A percentile compares a stretch with the other conserved stretches of the same genome.
These are phyloP conservation scores for Backusella macrospora DNA, from an alignment of 192 early-diverging fungal genomes.

Conservation along the genomic window DNA sequence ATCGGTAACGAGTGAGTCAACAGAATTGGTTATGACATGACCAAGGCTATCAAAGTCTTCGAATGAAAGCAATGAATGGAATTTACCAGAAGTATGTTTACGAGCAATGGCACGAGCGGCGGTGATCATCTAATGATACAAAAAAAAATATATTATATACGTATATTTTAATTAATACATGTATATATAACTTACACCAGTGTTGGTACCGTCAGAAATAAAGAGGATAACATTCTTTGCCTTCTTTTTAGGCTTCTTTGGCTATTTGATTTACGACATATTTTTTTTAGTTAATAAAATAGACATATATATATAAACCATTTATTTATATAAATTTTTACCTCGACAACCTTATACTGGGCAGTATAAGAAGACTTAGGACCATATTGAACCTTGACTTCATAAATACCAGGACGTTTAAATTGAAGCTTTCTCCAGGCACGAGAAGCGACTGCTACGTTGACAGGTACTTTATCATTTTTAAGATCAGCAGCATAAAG, in stretches of 20 bases:
- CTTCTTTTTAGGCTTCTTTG: slow-evolving; percentile 44
- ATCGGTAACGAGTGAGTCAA: slow-evolving; percentile 67
- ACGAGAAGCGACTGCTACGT: slow-evolving; percentile 52
- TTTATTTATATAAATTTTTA: background rate
- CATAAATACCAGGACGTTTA: slow-evolving; percentile 51
- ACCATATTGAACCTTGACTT: slow-evolving; percentile 50
- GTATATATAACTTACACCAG: slow-evolving; percentile 32
- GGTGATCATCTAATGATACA: slow-evolving; percentile 52
- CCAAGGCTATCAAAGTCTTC: slow-evolving; percentile 56
- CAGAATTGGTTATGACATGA: slow-evolving; percentile 61
- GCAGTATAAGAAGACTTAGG: slow-evolving; percentile 50
- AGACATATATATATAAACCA: too few species aligned
- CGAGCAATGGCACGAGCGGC: slow-evolving; percentile 63
- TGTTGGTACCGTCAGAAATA: slow-evolving; percentile 67
- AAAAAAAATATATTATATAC: slow-evolving; percentile 19
- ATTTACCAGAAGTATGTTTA: slow-evolving; percentile 62
- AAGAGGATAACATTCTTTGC: slow-evolving; percentile 68
- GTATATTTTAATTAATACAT: background rate
- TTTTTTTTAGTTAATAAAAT: too few species aligned
- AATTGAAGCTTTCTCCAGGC: slow-evolving; percentile 50
- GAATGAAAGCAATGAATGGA: slow-evolving; percentile 43
- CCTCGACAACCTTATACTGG: slow-evolving; percentile 49
- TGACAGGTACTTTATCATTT: slow-evolving; percentile 41
- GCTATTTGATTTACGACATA: background rate
- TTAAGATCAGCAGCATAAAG: slow-evolving; percentile 41